Evolutionary conservation across 1,139 yeast genomes (phyloP).

Genomic region (Pichia terricola): DNA sequence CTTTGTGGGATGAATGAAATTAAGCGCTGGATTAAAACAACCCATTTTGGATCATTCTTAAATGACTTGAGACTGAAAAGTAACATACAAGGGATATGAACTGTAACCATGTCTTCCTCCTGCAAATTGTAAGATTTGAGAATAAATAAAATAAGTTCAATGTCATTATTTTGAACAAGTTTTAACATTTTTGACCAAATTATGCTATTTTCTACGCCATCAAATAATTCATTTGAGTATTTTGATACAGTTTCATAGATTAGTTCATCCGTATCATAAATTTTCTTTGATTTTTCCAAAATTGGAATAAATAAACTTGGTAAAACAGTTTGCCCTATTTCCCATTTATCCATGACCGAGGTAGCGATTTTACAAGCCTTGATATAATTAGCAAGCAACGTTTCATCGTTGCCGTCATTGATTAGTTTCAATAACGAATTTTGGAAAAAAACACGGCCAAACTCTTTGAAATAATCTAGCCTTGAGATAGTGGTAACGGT

Average conservation of each 20-base stretch:
- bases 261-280: conserved; percentile 10
- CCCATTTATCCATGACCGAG: conserved; percentile 88
- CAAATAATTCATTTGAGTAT: conserved; percentile 64
- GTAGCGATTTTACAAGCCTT: conserved; percentile 56
- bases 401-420: conserved; percentile 21
- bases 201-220: conserved; percentile 68
- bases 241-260: conserved; percentile 36
- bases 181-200: conserved; percentile 63
- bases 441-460: conserved; percentile 43
- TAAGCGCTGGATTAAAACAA: conserved; percentile 29
- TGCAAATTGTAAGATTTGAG: conserved; percentile 58
- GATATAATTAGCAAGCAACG: conserved; percentile 28
- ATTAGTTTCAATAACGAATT: conserved; percentile 46
- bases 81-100: conserved; percentile 66
- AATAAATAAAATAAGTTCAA: conserved; percentile 47
- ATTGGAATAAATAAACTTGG: conserved; percentile 64
- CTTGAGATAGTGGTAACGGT: conserved; percentile 21
- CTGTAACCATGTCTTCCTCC: conserved; percentile 78
- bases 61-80: conserved; percentile 33
- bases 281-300: conserved; percentile 31
- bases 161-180: conserved; percentile 28
- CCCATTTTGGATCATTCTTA: conserved; percentile 11
- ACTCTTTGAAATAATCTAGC: conserved; percentile 45
- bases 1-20: conserved; percentile 48
- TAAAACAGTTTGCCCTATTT: conserved; percentile 65